phyloP scores from a whole-genome alignment of 2,329 filamentous ascomycete species.

The Ophidiomyces ophidiicola region DNA sequence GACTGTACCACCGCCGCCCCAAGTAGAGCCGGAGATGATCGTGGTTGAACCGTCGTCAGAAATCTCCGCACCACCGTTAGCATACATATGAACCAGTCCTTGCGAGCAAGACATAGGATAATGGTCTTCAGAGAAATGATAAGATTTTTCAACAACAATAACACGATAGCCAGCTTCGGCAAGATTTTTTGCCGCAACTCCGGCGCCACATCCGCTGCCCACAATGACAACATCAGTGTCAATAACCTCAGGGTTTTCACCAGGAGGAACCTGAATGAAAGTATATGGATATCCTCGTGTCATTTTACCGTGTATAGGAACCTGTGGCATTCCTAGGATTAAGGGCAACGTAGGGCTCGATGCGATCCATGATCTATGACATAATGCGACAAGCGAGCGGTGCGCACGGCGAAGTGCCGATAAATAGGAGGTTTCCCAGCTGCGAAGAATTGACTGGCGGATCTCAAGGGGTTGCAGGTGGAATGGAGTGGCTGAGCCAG shows the following conservation, averaged over 20 bases:
- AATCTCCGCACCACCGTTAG: constrained; percentile 49
- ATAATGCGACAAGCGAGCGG: constrained; percentile 38
- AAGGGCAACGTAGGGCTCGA: constrained; percentile 39
- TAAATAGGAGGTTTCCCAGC: constrained; percentile 43
- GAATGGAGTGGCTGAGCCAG: constrained; percentile 44
- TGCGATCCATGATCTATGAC: constrained; percentile 43
- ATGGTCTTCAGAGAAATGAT: constrained; percentile 59
- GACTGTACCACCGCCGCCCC: constrained; percentile 76
- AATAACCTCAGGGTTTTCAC: constrained; percentile 45
- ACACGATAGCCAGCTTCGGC: constrained; percentile 64
- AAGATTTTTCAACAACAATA: constrained; percentile 70
- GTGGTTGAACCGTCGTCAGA: constrained; percentile 47
- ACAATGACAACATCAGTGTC: constrained; percentile 75
- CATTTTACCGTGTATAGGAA: constrained; percentile 42
- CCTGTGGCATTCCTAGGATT: constrained; percentile 43
- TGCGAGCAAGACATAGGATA: constrained; percentile 60
- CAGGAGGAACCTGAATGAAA: constrained; percentile 47
- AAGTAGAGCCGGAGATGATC: constrained; percentile 57
- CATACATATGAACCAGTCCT: constrained; percentile 54
- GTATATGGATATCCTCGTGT: constrained; percentile 42
- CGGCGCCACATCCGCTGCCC: constrained; percentile 77
- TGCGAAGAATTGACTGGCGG: constrained; percentile 42
- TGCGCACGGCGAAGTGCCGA: constrained; percentile 41
- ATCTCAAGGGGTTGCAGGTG: constrained; percentile 42
- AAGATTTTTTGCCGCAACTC: constrained; percentile 66